These are phyloP conservation scores for Monosporozyma yasuniensis DNA, from an alignment of 805 yeast genomes.

Conservation along the genomic window DNA sequence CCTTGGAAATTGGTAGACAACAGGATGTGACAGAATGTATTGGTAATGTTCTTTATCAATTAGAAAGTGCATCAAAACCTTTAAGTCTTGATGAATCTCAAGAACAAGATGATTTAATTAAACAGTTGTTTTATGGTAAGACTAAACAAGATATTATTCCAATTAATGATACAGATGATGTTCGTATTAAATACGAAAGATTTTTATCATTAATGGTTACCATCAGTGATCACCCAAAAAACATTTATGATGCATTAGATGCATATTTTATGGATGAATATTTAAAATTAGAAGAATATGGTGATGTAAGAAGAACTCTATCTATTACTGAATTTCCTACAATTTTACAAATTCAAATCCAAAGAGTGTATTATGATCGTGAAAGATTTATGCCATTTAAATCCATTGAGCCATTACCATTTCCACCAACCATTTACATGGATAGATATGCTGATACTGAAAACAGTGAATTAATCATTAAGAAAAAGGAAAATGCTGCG, in stretches of 20 bases:
- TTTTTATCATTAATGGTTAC: conserved; percentile 77
- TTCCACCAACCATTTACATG: conserved; percentile 67
- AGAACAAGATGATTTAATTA: conserved; percentile 79
- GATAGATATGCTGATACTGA: conserved; percentile 78
- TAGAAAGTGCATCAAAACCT: conserved; percentile 81
- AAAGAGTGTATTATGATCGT: conserved; percentile 84
- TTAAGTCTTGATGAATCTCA: conserved; percentile 48
- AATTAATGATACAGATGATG: conserved; percentile 26
- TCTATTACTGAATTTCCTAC: conserved; percentile 68
- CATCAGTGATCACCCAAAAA: conserved; percentile 79
- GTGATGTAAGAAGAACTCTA: conserved; percentile 63
- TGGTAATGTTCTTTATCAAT: conserved; percentile 82
- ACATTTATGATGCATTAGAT: conserved; percentile 85
- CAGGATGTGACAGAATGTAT: conserved; percentile 98
- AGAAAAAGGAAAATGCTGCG: conserved; percentile 43
- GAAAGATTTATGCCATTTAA: conserved; percentile 67
- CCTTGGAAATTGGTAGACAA: conserved; percentile 78
- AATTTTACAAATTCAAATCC: conserved; percentile 84
- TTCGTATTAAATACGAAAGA: conserved; percentile 56
- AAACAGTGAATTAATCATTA: conserved; percentile 42
- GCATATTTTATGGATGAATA: conserved; percentile 64
- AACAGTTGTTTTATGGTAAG: conserved; percentile 74
- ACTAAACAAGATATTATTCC: conserved; percentile 70
- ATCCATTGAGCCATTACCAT: conserved; percentile 72
- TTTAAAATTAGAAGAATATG: conserved; percentile 57